Evolutionary conservation across 495 filamentous ascomycete genomes (phyloP).

Genomic region (Sordaria brevicollis): DNA sequence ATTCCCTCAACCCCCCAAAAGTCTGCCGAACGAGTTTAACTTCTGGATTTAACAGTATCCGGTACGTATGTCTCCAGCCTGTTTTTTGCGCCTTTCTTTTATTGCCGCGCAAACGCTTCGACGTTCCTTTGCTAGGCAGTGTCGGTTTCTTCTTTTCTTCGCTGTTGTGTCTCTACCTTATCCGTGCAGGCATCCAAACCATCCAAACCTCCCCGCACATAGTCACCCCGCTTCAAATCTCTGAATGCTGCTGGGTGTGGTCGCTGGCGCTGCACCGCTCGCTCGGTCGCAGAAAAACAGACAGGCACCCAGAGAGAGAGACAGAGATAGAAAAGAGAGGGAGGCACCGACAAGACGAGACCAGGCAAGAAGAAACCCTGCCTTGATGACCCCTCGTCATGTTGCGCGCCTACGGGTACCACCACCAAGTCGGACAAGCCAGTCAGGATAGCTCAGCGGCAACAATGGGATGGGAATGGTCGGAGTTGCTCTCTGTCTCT

Average conservation of each 20-base stretch:
- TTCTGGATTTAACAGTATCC: not conserved
- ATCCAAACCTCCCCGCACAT: not conserved
- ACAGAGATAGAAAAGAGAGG: not conserved
- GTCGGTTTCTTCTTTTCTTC: slow-evolving; percentile 12
- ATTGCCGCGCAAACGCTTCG: not conserved
- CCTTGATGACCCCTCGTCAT: not conserved
- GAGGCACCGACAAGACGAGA: not conserved
- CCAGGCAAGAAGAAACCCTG: not conserved
- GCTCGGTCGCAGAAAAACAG: not conserved
- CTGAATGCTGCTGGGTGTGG: not conserved
- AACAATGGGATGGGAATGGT: not conserved
- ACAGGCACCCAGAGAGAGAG: not conserved
- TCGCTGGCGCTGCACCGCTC: not conserved
- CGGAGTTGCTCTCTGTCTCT: not conserved
- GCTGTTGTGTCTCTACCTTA: slow-evolving; percentile 4
- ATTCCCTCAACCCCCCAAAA: not conserved
- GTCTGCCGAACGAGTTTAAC: not conserved
- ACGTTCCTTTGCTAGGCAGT: not conserved
- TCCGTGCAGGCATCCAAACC: not conserved
- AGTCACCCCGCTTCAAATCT: not conserved
- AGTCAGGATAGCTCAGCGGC: not conserved
- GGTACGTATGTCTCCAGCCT: not conserved
- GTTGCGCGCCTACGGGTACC: not conserved
- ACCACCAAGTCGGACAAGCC: not conserved
- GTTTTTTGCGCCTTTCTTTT: not conserved